Conservation (phyloP, 148 eudicot species). For the Rheum nobile region DNA sequence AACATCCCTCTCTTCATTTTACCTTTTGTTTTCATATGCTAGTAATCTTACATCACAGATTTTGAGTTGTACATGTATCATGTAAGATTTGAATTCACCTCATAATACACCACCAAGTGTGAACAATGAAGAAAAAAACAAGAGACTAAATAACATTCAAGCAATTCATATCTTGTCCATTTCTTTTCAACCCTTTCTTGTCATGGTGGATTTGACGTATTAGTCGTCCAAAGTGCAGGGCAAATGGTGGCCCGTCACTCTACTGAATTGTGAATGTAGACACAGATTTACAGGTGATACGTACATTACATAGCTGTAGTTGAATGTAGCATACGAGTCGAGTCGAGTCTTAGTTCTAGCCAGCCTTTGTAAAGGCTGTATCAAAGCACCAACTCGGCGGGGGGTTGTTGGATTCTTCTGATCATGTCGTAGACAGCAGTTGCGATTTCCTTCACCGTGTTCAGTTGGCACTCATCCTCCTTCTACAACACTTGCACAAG, state of each 20-base stretch:
- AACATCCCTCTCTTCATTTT: too few species aligned
- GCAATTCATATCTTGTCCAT: not conserved
- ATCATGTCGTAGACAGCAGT: constrained; percentile 32
- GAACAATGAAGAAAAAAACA: not conserved
- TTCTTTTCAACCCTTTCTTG: not conserved
- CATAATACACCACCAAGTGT: too few species aligned
- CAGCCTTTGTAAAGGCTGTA: not conserved
- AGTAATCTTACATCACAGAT: not conserved
- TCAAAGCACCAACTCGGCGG: not conserved
- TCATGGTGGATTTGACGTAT: not conserved
- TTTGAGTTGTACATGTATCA: not conserved
- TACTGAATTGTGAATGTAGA: too few species aligned
- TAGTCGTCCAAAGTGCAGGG: not conserved
- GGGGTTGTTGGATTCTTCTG: constrained; percentile 12
- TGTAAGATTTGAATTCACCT: not conserved
- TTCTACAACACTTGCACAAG: constrained; percentile 17
- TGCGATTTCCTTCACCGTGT: constrained; percentile 36
- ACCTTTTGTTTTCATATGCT: not conserved
- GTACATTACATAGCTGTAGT: not conserved
- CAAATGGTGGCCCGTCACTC: not conserved
- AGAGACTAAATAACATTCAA: not conserved
- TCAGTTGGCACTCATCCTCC: constrained; percentile 37
- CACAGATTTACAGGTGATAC: not conserved
- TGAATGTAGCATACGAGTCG: not conserved
- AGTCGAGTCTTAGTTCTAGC: too few species aligned